phyloP scores from a whole-genome alignment of 352 stramenopile genomes.

The Phytophthora hybrid region DNA sequence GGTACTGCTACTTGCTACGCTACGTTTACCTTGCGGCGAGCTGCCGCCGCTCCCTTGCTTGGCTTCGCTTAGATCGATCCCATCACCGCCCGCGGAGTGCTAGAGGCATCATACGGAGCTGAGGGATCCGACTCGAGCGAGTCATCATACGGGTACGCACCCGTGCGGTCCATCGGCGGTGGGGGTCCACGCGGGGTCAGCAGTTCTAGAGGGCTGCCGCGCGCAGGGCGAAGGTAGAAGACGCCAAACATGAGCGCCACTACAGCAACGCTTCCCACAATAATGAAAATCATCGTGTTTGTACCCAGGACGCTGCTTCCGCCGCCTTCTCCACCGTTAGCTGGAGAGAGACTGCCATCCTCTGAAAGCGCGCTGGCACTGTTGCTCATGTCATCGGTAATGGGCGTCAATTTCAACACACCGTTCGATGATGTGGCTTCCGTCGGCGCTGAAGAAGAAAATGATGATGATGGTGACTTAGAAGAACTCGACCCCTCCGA shows the following conservation, averaged over 20 bases:
- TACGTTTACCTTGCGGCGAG: background rate
- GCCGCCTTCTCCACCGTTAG: slow-evolving; percentile 23
- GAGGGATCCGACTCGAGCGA: slow-evolving; percentile 34
- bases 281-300: slow-evolving; percentile 43
- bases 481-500: slow-evolving; percentile 13
- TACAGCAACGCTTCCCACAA: slow-evolving; percentile 36
- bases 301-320: slow-evolving; percentile 21
- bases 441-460: slow-evolving; percentile 12
- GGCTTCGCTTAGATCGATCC: slow-evolving; percentile 23
- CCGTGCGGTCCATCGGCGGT: slow-evolving; percentile 30
- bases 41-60: background rate
- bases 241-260: slow-evolving; percentile 44
- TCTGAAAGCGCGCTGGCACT: slow-evolving; percentile 31
- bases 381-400: slow-evolving; percentile 33
- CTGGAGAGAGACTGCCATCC: slow-evolving; percentile 23
- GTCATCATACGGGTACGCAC: slow-evolving; percentile 35
- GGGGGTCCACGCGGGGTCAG: slow-evolving; percentile 33
- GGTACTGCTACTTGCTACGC: slow-evolving; percentile 19
- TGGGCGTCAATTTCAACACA: slow-evolving; percentile 38
- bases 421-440: slow-evolving; percentile 25
- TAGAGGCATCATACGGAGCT: slow-evolving; percentile 38
- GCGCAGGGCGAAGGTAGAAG: slow-evolving; percentile 45
- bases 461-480: background rate
- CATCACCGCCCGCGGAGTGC: slow-evolving; percentile 37
- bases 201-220: slow-evolving; percentile 28